Evolutionary conservation across 2,329 filamentous ascomycete species (phyloP).

Genomic region (Microsporum canis): DNA sequence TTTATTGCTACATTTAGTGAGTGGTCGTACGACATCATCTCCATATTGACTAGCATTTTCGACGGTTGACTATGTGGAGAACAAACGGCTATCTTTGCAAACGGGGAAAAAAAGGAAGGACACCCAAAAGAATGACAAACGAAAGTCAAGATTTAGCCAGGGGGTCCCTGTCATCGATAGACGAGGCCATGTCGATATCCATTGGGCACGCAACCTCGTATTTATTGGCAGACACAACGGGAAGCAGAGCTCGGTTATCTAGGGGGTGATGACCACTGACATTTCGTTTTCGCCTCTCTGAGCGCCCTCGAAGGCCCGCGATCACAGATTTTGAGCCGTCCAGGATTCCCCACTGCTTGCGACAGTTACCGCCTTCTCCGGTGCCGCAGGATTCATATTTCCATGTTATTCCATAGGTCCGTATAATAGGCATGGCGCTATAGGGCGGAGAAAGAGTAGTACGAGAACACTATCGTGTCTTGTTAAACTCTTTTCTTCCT

Average conservation of each 20-base stretch:
- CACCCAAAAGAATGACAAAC: neutral
- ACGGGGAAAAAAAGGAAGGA: neutral
- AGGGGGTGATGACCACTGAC: neutral
- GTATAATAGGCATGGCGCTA: neutral
- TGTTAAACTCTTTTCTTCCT: neutral
- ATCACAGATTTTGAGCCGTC: neutral
- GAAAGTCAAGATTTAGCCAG: neutral
- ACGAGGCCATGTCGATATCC: neutral
- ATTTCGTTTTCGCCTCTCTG: neutral
- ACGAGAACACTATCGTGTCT: neutral
- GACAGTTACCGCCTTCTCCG: conserved; percentile 1
- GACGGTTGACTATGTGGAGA: neutral
- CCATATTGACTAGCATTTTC: neutral
- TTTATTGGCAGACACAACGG: neutral
- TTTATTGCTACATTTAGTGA: neutral
- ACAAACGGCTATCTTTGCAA: neutral
- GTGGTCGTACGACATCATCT: neutral
- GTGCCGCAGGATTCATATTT: neutral
- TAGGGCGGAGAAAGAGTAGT: neutral
- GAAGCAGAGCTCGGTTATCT: neutral
- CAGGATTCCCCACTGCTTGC: neutral
- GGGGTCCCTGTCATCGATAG: neutral
- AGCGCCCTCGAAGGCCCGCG: neutral
- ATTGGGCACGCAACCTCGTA: neutral
- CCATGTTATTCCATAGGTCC: neutral